A percentile compares a stretch with the other conserved stretches of the same genome.
Conservation (phyloP, 2,329 filamentous ascomycete genomes). For the Ambrosiella cleistominuta region DNA sequence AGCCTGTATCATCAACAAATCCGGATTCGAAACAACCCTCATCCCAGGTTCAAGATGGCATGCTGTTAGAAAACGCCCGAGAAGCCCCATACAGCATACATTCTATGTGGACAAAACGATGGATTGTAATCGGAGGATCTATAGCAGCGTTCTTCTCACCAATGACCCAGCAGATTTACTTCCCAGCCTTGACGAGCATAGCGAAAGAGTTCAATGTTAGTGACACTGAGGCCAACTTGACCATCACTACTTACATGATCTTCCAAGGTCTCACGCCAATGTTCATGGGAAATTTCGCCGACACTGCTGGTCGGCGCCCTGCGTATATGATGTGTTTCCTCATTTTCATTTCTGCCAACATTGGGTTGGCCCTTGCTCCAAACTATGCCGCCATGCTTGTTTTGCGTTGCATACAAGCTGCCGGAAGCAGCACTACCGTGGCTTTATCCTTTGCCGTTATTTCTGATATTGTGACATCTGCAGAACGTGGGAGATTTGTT, state of each 20-base stretch:
- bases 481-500: conserved; percentile 43
- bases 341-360: conserved; percentile 35
- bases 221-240: conserved; percentile 28
- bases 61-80: no score
- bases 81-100: conserved; percentile 21
- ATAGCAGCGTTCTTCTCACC: conserved; percentile 28
- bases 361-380: conserved; percentile 33
- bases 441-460: conserved; percentile 41
- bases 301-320: conserved; percentile 34
- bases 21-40: no score
- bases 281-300: conserved; percentile 38
- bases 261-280: conserved; percentile 42
- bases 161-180: conserved; percentile 33
- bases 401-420: conserved; percentile 37
- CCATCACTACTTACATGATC: conserved; percentile 39
- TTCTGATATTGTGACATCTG: conserved; percentile 43
- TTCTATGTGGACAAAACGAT: conserved; percentile 24
- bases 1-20: no score
- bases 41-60: no score
- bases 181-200: conserved; percentile 33
- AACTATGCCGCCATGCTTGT: conserved; percentile 33
- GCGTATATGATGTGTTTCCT: conserved; percentile 35
- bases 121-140: conserved; percentile 24
- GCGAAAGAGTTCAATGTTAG: conserved; percentile 30
- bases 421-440: conserved; percentile 41